Percentiles rank a stretch among this genome's conserved stretches.
Conservation (phyloP, 441 rosid genomes). For the Populus hybrid region DNA sequence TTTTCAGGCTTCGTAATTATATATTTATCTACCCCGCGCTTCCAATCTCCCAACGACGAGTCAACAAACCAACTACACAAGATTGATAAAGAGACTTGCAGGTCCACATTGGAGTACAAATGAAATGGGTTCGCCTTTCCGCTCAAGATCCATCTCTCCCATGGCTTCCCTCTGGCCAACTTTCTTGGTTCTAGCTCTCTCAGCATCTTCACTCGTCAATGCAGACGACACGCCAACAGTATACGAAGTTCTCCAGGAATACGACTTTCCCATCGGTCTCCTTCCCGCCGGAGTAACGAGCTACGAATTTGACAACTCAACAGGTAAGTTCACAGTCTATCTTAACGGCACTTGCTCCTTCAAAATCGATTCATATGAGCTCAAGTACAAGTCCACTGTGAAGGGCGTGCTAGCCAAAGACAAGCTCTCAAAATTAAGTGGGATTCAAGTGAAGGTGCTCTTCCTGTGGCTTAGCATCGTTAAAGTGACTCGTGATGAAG, state of each 20-base stretch:
- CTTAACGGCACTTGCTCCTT: conserved; percentile 37
- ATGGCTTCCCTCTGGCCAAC: conserved; percentile 18
- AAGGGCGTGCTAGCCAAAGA: conserved; percentile 43
- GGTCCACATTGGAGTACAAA: background rate
- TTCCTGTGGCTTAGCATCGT: conserved; percentile 48
- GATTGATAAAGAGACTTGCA: background rate
- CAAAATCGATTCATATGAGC: conserved; percentile 41
- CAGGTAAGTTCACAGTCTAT: conserved; percentile 40
- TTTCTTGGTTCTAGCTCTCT: conserved; percentile 19
- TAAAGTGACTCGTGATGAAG: conserved; percentile 42
- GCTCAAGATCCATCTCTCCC: background rate
- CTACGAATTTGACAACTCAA: conserved; percentile 36
- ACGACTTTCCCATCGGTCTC: conserved; percentile 49
- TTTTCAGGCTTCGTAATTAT: no score
- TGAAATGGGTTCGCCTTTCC: background rate
- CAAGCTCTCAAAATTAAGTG: conserved; percentile 37
- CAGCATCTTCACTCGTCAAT: background rate
- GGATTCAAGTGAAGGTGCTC: conserved; percentile 52
- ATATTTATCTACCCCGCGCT: background rate
- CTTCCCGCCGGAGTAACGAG: conserved; percentile 44
- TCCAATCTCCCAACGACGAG: background rate
- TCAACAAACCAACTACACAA: background rate
- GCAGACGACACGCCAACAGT: conserved; percentile 16
- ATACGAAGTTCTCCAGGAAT: conserved; percentile 41
- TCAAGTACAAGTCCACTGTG: conserved; percentile 46